phyloP scores from a whole-genome alignment of 345 rosid genomes.

The Populus alba region DNA sequence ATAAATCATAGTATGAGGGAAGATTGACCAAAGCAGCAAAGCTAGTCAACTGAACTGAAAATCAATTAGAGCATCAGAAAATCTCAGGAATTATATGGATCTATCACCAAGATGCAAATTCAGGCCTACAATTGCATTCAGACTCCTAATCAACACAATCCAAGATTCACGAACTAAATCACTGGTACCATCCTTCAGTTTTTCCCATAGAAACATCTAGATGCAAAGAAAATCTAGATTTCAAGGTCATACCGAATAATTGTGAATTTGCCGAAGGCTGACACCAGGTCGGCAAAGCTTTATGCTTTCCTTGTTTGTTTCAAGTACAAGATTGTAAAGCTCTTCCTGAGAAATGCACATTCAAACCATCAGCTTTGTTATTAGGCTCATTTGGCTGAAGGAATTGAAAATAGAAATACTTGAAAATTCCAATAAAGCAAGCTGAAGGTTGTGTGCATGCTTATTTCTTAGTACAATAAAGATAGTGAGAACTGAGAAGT shows the following conservation, averaged over 20 bases:
- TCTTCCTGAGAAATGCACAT: constrained; percentile 53
- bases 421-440: background rate
- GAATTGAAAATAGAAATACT: background rate
- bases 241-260: constrained; percentile 55
- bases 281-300: constrained; percentile 81
- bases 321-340: constrained; percentile 78
- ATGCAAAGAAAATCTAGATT: constrained; percentile 6
- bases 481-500: background rate
- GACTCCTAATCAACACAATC: background rate
- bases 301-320: constrained; percentile 75
- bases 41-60: background rate
- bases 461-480: background rate
- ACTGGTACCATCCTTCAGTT: background rate
- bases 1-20: background rate
- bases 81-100: background rate
- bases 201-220: background rate
- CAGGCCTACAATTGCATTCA: constrained; percentile 3
- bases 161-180: background rate
- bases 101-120: background rate
- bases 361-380: constrained; percentile 7
- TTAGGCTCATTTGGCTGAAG: background rate
- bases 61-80: background rate
- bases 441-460: background rate
- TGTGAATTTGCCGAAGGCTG: constrained; percentile 64
- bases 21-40: background rate